Base-by-base conservation (phyloP, 345 rosid species). In the Durio zibethinus region DNA sequence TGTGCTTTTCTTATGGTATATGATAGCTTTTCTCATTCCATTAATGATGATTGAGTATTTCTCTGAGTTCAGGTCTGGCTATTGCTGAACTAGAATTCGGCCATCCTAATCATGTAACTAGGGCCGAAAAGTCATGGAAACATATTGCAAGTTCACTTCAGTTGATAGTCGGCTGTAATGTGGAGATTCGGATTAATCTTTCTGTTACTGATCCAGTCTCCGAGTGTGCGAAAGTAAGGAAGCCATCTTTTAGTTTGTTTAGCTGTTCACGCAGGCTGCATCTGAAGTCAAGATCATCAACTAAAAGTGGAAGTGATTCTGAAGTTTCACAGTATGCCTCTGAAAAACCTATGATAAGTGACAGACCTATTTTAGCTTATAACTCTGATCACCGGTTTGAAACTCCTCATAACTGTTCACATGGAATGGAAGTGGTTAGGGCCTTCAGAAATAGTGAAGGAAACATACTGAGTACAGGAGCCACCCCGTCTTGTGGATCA, bases 101-200 rank as follows among this genome's bases (percentile, higher is more conserved):
- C 80, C 87, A 85, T 79, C 84, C 89, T 75, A 82, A 77, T 57
- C 82, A 87, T 76, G 93, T 87, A 59, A 74, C 89, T 10, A 92
- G 85, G 82, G 98, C 99, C 15, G 99, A 96, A 79, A 93, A 88
- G 83, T 92, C 98, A 52, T 96, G 99, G 99, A 96, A 96, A 84
- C 56, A 74, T 59, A 96, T 96, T 59, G 99, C 99, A 77, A 92
- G 89, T 78, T 86, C 89, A 16, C 90, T 96, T 80, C 99, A 92
- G 81, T 83, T 88, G 27, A 77, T 89, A 75, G 78, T 96, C 77
- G 98, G 98, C 33, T 82, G 91, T 76, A 96, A 93, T n/a, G 92
- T 96, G 50, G 99, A 96, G 85, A 90, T 96, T 45, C 85, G 93
- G 68, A 83, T 93, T 80, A 89, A 88, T 83, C 90, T 89, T 75